Percentiles rank a stretch among this genome's conserved stretches.
phyloP scores from a whole-genome alignment of 192 early-diverging fungal species.

The Podila epicladia region DNA sequence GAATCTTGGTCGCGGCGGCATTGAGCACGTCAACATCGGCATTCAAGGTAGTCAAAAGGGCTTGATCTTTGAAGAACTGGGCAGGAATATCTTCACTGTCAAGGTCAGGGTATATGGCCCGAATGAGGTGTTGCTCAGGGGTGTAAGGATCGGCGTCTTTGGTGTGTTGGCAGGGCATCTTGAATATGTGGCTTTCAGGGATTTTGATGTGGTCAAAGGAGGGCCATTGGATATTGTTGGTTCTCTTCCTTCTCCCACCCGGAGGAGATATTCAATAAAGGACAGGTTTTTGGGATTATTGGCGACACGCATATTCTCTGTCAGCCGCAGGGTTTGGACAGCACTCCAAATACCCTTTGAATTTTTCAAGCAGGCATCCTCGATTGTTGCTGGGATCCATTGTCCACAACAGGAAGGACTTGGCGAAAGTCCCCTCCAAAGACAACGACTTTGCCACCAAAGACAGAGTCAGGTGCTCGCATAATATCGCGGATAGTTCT shows the following conservation, averaged over 20 bases:
- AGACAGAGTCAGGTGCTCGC: neutral
- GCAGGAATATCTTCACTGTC: neutral
- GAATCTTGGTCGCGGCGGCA: too few relatives aligned
- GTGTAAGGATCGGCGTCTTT: neutral
- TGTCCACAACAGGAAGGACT: slow-evolving; percentile 28
- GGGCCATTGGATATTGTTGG: too few relatives aligned
- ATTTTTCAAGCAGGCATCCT: neutral
- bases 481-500: slow-evolving; percentile 20
- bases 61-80: slow-evolving; percentile 2
- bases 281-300: neutral
- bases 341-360: too few relatives aligned
- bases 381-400: slow-evolving; percentile 19
- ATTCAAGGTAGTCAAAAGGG: slow-evolving; percentile 6
- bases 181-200: too few relatives aligned
- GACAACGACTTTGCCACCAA: slow-evolving; percentile 21
- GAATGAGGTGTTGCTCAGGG: slow-evolving; percentile 11
- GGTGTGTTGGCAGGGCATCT: neutral
- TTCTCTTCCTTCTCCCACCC: slow-evolving; percentile 12
- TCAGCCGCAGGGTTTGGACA: slow-evolving; percentile 5
- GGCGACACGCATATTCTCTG: slow-evolving; percentile 34
- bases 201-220: neutral
- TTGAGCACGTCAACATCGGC: neutral
- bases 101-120: slow-evolving; percentile 6
- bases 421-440: slow-evolving; percentile 48
- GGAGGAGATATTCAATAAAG: slow-evolving; percentile 17